phyloP scores from a whole-genome alignment of 176 grass and related monocot species.

The Ananas comosus region DNA sequence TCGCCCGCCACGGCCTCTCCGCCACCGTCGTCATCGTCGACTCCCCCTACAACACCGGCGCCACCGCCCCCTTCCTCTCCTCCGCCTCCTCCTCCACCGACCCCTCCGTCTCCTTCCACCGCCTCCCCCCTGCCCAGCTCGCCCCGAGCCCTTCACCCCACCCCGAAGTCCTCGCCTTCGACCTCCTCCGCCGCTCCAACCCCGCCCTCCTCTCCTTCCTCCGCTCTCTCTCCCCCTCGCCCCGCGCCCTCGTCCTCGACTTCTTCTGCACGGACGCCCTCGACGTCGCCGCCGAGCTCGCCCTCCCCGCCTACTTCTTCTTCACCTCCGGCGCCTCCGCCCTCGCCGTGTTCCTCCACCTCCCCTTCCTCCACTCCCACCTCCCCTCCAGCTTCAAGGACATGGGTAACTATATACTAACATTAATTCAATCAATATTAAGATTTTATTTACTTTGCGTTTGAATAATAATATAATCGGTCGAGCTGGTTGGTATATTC shows the following conservation, averaged over 20 bases:
- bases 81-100: background rate
- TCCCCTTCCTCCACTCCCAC: background rate
- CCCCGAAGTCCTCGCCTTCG: slow-evolving; percentile 1
- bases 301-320: slow-evolving; percentile 46
- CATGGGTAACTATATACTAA: slow-evolving; percentile 15
- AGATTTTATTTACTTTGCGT: too few species aligned
- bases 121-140: background rate
- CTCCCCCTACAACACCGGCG: slow-evolving; percentile 16
- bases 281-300: slow-evolving; percentile 34
- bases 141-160: background rate
- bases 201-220: background rate
- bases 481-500: too few species aligned
- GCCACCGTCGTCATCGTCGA: slow-evolving; percentile 32
- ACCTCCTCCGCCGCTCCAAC: slow-evolving; percentile 12
- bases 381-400: slow-evolving; percentile 31
- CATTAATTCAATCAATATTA: too few species aligned
- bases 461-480: too few species aligned
- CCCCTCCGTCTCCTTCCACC: background rate
- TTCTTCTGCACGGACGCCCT: slow-evolving; percentile 57
- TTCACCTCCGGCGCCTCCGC: slow-evolving; percentile 26
- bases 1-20: slow-evolving; percentile 18
- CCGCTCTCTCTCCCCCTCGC: background rate
- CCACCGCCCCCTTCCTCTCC: background rate
- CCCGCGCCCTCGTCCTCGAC: slow-evolving; percentile 41
- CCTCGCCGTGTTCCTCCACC: slow-evolving; percentile 33